Evolutionary conservation across 768 basidiomycete species (phyloP).

Genomic region (Hygrocybe punicea): DNA sequence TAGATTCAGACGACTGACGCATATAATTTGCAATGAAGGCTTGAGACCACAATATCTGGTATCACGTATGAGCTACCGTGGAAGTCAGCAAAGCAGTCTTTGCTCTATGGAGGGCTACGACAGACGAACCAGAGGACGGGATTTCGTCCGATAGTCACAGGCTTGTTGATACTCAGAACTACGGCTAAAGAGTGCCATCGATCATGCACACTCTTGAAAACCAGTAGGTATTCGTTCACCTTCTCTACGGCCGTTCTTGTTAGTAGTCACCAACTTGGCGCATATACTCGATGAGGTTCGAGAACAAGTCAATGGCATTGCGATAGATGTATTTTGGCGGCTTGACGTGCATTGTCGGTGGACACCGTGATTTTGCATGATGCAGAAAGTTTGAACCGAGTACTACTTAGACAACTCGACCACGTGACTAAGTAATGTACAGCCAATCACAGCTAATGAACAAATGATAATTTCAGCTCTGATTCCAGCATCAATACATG

Average conservation of each 20-base stretch:
- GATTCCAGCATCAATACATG: too few relatives aligned
- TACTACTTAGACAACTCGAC: too few relatives aligned
- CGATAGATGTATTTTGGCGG: neutral
- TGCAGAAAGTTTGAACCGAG: too few relatives aligned
- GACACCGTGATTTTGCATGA: too few relatives aligned
- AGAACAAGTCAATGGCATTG: neutral
- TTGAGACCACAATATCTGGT: slow-evolving; percentile 60
- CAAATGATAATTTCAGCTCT: too few relatives aligned
- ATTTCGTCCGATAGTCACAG: slow-evolving; percentile 69
- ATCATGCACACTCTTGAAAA: neutral
- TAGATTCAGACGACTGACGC: slow-evolving; percentile 47
- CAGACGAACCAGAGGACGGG: slow-evolving; percentile 56
- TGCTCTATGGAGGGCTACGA: slow-evolving; percentile 9
- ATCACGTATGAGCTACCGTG: slow-evolving; percentile 59
- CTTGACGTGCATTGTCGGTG: too few relatives aligned
- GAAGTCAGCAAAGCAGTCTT: neutral
- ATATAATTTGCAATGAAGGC: slow-evolving; percentile 73
- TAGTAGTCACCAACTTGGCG: slow-evolving; percentile 66
- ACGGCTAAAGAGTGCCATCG: slow-evolving; percentile 42
- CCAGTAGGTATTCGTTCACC: slow-evolving; percentile 36
- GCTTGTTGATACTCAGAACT: slow-evolving; percentile 56
- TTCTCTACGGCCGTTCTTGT: slow-evolving; percentile 60
- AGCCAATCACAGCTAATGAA: too few relatives aligned
- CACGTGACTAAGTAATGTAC: too few relatives aligned
- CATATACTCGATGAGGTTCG: slow-evolving; percentile 47